Evolutionary conservation across 306 rosid genomes (phyloP), one percentile per base, ranked within the genome.

Genomic region (Quercus variabilis): DNA sequence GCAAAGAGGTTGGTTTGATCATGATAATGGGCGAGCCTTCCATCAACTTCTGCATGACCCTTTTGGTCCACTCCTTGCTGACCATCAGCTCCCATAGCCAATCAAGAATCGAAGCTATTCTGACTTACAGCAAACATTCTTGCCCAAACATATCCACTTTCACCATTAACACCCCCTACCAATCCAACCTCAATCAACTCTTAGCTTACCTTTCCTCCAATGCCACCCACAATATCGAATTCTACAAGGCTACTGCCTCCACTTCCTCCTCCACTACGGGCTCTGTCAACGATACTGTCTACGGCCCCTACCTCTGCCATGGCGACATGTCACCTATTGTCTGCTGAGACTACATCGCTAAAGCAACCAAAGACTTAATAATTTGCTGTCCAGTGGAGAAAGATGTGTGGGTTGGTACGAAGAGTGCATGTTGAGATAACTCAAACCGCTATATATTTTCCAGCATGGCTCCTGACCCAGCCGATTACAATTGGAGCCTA

Each of bases 371-470:
- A 38, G 73, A n/a, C 0, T 23, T 88, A 41, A 46, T 75, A 9
- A 56, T 74, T 0, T 73, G 77, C 9, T 88, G 89, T 54, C 70
- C 88, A 1, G 3, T 3, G 0, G 26, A 86, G 0, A 86, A 74
- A 69, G 83, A 74, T 25, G 89, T 88, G 64, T 86, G 4, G 84
- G 74, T 4, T 86, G 89, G 92, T 88, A 86, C 82, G 87, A 82
- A 77, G 85, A 81, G 72, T 88, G 92, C 35, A 74, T 67, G 68
- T 7, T 88, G 2, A 79, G 92, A 0, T 88, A 86, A n/a, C 62
- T 86, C 89, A 0, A 4, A 84, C 17, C 59, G 74, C 6, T 56
- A 57, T 12, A 38, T 88, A 76, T 88, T 86, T 60, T 72, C 85
- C 3, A 59, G 51, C 26, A 62, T 74, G 78, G 88, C 5, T 12